Percentiles rank a stretch among this genome's conserved stretches.
phyloP scores from a whole-genome alignment of 306 rosid species.

The Cicer chorassanicum region DNA sequence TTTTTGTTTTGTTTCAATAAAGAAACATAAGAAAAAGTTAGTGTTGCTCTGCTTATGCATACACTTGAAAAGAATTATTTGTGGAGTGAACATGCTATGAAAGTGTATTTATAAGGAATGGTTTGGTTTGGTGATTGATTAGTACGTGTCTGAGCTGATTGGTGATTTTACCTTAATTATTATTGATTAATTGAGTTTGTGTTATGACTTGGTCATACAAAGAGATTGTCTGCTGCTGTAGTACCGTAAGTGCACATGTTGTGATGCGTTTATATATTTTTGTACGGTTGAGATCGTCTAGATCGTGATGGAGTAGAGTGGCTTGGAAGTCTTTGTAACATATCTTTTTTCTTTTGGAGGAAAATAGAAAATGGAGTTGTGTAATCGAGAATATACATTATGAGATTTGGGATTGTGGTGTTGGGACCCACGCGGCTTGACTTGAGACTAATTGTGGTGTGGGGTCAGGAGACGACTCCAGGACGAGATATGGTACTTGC shows the following conservation, averaged over 20 bases:
- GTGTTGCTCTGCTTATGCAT: conserved; percentile 20
- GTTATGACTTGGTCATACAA: conserved; percentile 52
- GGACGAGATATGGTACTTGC: background rate
- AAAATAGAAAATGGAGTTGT: background rate
- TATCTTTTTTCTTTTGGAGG: background rate
- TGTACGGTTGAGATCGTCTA: background rate
- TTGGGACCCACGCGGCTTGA: conserved; percentile 22
- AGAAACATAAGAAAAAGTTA: conserved; percentile 12
- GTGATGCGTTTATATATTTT: background rate
- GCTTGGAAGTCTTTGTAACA: background rate
- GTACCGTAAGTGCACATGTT: background rate
- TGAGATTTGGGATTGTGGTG: background rate
- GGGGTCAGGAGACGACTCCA: background rate
- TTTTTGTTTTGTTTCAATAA: background rate
- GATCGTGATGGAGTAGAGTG: background rate
- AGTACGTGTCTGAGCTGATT: background rate
- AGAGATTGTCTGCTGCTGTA: background rate
- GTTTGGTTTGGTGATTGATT: conserved; percentile 4
- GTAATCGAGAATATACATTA: background rate
- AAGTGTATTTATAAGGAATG: conserved; percentile 47
- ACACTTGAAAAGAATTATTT: background rate
- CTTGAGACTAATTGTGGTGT: background rate
- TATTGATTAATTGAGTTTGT: background rate
- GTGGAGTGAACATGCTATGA: conserved; percentile 23
- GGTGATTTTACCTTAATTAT: conserved; percentile 1